Evolutionary conservation across 805 yeast genomes (phyloP).

Genomic region (Candida arabinofermentans): DNA sequence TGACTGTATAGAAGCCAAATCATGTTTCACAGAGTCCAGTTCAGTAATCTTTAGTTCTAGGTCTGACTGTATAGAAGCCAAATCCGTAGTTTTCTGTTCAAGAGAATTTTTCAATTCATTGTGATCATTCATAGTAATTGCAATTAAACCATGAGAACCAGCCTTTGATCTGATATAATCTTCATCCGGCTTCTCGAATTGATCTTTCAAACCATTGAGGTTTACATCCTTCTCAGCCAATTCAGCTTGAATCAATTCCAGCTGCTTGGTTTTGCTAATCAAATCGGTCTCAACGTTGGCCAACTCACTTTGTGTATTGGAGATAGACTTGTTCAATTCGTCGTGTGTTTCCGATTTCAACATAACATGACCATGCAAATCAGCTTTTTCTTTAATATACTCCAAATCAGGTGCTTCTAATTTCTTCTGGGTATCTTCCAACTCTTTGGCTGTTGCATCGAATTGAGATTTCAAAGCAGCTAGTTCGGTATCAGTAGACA

Average conservation of each 20-base stretch:
- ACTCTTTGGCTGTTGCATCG: constrained; percentile 7
- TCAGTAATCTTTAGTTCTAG: constrained; percentile 7
- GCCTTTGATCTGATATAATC: constrained; percentile 19
- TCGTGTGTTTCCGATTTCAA: constrained; percentile 21
- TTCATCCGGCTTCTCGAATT: constrained; percentile 14
- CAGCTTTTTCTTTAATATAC: constrained; percentile 27
- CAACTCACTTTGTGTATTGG: not conserved
- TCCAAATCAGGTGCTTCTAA: constrained; percentile 30
- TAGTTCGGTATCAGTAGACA: no score
- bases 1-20: not conserved
- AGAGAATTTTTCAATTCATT: constrained; percentile 1
- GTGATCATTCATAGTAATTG: constrained; percentile 14
- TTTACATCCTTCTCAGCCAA: not conserved
- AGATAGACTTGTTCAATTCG: not conserved
- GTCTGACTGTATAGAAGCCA: constrained; percentile 7
- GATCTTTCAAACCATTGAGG: not conserved
- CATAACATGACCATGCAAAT: constrained; percentile 24
- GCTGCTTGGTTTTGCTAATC: not conserved
- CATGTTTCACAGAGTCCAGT: not conserved
- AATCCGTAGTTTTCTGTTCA: constrained; percentile 4
- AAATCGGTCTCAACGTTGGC: constrained; percentile 4
- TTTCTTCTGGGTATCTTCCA: constrained; percentile 10
- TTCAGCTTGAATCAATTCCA: constrained; percentile 3
- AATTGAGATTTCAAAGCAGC: not conserved
- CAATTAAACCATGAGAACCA: constrained; percentile 11